Evolutionary conservation across 129 eudicot genomes (phyloP).

Genomic region (Pseudognaphalium luteoalbum): DNA sequence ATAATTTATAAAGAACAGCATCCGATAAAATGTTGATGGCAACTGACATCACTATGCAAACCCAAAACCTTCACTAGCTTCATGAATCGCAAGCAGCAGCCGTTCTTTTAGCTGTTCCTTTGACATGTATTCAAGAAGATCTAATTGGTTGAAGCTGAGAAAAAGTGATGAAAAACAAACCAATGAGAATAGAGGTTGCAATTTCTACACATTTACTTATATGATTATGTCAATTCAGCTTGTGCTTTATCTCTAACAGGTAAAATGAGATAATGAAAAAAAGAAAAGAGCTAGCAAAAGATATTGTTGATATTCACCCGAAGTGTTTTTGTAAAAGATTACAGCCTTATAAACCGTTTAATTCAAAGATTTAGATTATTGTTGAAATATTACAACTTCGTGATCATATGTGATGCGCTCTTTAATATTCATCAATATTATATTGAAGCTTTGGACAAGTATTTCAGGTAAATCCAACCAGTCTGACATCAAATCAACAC

Average conservation of each 20-base stretch:
- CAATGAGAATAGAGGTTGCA: not conserved
- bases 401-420: too few species aligned
- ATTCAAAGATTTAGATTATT: too few species aligned
- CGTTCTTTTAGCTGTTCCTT: constrained; percentile 12
- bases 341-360: too few species aligned
- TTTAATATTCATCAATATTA: too few species aligned
- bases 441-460: not conserved
- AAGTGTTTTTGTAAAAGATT: too few species aligned
- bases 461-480: not conserved
- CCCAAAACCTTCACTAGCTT: constrained; percentile 14
- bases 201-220: not conserved
- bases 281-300: not conserved
- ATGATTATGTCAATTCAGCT: not conserved
- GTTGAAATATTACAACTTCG: too few species aligned
- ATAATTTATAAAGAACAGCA: not conserved
- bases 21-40: not conserved
- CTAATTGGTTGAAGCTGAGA: constrained; percentile 15
- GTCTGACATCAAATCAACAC: not conserved
- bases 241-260: not conserved
- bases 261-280: not conserved
- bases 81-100: constrained; percentile 9
- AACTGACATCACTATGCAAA: constrained; percentile 2
- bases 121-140: constrained; percentile 6
- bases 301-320: too few species aligned
- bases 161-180: not conserved